A percentile compares a stretch with the other conserved stretches of the same genome.
phyloP scores from a whole-genome alignment of 2,329 filamentous ascomycete species.

The Alternaria sp. region DNA sequence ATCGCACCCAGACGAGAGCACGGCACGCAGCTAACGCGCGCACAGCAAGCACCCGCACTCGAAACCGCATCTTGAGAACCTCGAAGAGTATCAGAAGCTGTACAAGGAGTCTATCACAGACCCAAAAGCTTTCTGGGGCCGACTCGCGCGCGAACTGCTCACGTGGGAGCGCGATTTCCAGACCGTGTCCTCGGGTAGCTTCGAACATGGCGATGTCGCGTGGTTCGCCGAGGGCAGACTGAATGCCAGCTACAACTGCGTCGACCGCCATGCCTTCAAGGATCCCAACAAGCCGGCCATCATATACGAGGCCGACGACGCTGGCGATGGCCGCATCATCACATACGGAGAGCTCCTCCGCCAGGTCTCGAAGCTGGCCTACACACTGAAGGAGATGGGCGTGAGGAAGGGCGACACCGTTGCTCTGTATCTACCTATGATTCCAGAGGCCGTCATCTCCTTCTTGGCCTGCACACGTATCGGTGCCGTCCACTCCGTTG shows the following conservation, averaged over 20 bases:
- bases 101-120: constrained; percentile 87
- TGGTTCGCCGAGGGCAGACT: constrained; percentile 95
- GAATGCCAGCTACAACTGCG: constrained; percentile 96
- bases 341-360: constrained; percentile 93
- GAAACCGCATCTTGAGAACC: constrained; percentile 64
- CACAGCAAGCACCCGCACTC: constrained; percentile 64
- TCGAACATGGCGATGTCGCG: constrained; percentile 80
- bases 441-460: constrained; percentile 90
- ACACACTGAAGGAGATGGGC: constrained; percentile 91
- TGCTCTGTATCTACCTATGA: constrained; percentile 98
- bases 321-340: constrained; percentile 82
- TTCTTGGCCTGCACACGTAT: constrained; percentile 92
- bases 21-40: constrained; percentile 16
- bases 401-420: constrained; percentile 97
- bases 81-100: constrained; percentile 68
- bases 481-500: constrained; percentile 94
- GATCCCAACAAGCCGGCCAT: constrained; percentile 93
- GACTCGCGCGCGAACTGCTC: constrained; percentile 83
- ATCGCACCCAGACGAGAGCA: background rate
- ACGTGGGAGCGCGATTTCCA: constrained; percentile 92
- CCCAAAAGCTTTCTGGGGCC: constrained; percentile 89
- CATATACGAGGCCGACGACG: constrained; percentile 98
- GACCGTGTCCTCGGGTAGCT: constrained; percentile 80
- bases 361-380: constrained; percentile 86
- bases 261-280: constrained; percentile 95